These are phyloP conservation scores for Clonostachys rhizophaga DNA, from an alignment of 2,329 filamentous ascomycete species.

Conservation along the genomic window DNA sequence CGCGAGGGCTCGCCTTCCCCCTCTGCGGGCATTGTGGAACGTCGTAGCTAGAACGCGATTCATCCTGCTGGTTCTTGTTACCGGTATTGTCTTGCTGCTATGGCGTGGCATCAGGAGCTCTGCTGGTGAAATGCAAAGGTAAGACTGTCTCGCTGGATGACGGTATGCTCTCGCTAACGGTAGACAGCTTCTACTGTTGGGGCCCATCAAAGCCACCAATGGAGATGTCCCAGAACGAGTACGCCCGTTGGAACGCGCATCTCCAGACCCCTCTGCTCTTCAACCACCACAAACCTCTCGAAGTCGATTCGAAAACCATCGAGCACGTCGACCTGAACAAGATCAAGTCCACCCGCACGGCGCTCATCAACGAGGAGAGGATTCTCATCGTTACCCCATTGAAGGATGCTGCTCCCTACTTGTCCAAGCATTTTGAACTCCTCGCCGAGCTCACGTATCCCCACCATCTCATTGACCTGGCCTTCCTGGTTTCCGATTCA, in stretches of 20 bases:
- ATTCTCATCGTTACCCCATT: constrained; percentile 90
- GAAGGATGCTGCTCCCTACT: constrained; percentile 77
- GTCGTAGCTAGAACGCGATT: constrained; percentile 75
- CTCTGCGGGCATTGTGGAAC: constrained; percentile 65
- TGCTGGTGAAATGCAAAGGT: constrained; percentile 90
- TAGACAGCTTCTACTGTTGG: constrained; percentile 90
- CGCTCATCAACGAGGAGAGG: constrained; percentile 75
- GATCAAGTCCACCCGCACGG: constrained; percentile 75
- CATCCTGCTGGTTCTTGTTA: constrained; percentile 66
- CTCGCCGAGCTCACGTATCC: constrained; percentile 87
- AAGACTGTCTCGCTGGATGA: constrained; percentile 19
- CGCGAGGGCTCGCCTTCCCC: constrained; percentile 73
- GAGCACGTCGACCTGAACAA: constrained; percentile 78
- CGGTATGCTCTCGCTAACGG: neutral
- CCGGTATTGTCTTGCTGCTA: constrained; percentile 71
- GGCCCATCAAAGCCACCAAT: constrained; percentile 93
- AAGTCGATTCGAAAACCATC: constrained; percentile 78
- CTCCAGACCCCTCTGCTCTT: constrained; percentile 90
- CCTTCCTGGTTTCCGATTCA: constrained; percentile 89
- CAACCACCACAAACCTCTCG: constrained; percentile 87
- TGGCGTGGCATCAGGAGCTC: constrained; percentile 82
- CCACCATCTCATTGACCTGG: constrained; percentile 90
- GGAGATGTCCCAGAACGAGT: constrained; percentile 90
- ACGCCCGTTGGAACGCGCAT: constrained; percentile 83
- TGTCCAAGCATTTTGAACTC: constrained; percentile 91